A percentile compares a stretch with the other conserved stretches of the same genome.
These are phyloP conservation scores for Trichopus zeylanicus DNA, from an alignment of 116 monocot genomes.

Conservation along the genomic window DNA sequence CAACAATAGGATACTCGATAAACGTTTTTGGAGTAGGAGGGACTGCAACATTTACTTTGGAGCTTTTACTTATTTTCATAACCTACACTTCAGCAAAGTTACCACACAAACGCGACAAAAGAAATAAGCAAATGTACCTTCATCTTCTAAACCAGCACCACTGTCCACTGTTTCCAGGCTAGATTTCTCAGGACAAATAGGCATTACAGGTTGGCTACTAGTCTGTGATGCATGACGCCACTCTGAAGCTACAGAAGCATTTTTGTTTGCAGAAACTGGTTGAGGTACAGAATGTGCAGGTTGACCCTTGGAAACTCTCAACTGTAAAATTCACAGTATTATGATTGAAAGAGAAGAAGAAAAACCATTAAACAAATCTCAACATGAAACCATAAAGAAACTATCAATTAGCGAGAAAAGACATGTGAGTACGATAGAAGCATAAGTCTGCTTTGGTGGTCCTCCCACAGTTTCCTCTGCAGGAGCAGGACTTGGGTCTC, in stretches of 20 bases:
- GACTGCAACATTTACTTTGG: too few relatives aligned
- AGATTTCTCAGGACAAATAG: slow-evolving; percentile 26
- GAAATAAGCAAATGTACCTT: too few relatives aligned
- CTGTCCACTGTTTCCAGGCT: slow-evolving; percentile 34
- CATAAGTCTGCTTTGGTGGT: slow-evolving; percentile 68
- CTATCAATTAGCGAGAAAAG: not conserved
- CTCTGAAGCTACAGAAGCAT: slow-evolving; percentile 16
- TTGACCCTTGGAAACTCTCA: slow-evolving; percentile 43
- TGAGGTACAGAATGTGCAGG: slow-evolving; percentile 12
- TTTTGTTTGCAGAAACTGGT: slow-evolving; percentile 19
- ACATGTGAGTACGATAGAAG: slow-evolving; percentile 55
- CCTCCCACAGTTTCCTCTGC: slow-evolving; percentile 43
- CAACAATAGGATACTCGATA: too few relatives aligned
- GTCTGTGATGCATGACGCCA: slow-evolving; percentile 17
- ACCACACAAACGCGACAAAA: too few relatives aligned
- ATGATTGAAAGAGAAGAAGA: not conserved
- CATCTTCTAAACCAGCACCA: slow-evolving; percentile 44
- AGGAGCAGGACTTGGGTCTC: slow-evolving; percentile 24
- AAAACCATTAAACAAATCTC: not conserved
- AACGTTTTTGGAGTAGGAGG: too few relatives aligned
- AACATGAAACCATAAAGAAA: not conserved
- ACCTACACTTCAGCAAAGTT: too few relatives aligned
- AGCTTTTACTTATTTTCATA: too few relatives aligned
- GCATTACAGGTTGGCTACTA: slow-evolving; percentile 8
- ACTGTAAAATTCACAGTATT: slow-evolving; percentile 20